Base-by-base conservation (phyloP, 352 stramenopile species). In the Phytophthora fragariaefolia region DNA sequence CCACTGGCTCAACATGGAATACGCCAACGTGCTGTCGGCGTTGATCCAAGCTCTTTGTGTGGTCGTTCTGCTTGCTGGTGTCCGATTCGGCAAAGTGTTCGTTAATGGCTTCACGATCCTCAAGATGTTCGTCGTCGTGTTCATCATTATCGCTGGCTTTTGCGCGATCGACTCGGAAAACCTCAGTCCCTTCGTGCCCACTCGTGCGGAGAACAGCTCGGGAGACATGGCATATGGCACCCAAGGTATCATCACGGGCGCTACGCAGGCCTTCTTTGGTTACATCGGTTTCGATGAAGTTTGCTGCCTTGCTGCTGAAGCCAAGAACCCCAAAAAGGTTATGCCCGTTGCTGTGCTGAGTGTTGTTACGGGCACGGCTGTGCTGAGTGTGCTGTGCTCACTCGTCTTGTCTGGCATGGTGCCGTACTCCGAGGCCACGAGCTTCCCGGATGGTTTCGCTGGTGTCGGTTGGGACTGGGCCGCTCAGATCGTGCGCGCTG, bases 251-350 rank as follows among this genome's bases (percentile, higher is more conserved):
- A 78, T 97, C 58, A 82, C 82, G 9, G 92, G 92, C 18, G 80
- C 87, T 7, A 87, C 91, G 10, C 88, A 92, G 49, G 92, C 88
- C 22, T 98, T 98, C 74, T 98, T 98, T 75, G 93, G 93, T 34
- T 98, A 96, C 68, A 77, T 98, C 15, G 95, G 95, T 22, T 98
- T 98, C 68, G 95, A 98, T 76, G 93, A 97, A 64, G 85, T 98
- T 15, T 97, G 89, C 69, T 97, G 91, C 70, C 71, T 98, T 17
- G 87, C 90, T 32, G 85, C 80, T 22, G 85, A 94, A 60, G 77
- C 85, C 42, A 88, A 90, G 66, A 80, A 94, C 65, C 83, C 85
- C 23, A 80, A 86, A 54, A 79, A 76, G 42, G 80, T 94, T 63
- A 85, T 97, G 69, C 90, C 92, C 15, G 57, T 83, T 40, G 84